Base-by-base conservation (phyloP, 2,329 filamentous ascomycete species). In the Calonectria honghensis region DNA sequence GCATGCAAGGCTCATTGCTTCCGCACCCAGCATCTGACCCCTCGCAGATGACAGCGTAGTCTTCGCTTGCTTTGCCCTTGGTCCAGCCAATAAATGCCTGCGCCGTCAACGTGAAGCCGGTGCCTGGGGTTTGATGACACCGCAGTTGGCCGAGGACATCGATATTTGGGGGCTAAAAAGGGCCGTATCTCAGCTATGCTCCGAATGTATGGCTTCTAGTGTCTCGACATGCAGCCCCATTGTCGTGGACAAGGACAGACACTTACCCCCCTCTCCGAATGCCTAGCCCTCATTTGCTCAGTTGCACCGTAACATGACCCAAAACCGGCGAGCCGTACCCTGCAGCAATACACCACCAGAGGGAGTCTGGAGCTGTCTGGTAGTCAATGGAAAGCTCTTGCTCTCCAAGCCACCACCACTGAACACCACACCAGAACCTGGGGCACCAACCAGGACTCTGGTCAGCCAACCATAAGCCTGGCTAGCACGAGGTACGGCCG, bases 401-500 rank as follows among this genome's bases (percentile, higher is more conserved):
- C 65, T 59, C 45, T 52, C 59, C 67, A 57, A 73, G 59, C 59
- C 67, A 70, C 67, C 57, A 69, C 59, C 66, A 61, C 59, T 39
- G 59, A 73, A 45, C 24, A 51, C 54, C 41, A 66, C 68, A 76
- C 68, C 63, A 73, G 68, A 70, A 73, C 68, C 45, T 64, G 52
- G 32, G 67, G 64, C 70, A 77, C 73, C 68, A 77, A 79, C 68
- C 67, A 73, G 57, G 70, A 61, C 59, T 71, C 27, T 51, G 51
- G 41, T 70, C 68, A 67, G 50, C 76, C 74, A 78, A 78, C 73
- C 59, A 71, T 69, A 70, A 64, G 73, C 50, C 70, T 68, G 64
- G 66, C 72, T 72, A 50, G 68, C 74, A 72, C 65, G 71, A 74
- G 68, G 71, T 70, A 74, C 68, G 63, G 68, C 61, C 52, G 72